These are phyloP conservation scores for Claviceps humidiphila DNA, from an alignment of 2,329 filamentous ascomycete species.

Conservation along the genomic window DNA sequence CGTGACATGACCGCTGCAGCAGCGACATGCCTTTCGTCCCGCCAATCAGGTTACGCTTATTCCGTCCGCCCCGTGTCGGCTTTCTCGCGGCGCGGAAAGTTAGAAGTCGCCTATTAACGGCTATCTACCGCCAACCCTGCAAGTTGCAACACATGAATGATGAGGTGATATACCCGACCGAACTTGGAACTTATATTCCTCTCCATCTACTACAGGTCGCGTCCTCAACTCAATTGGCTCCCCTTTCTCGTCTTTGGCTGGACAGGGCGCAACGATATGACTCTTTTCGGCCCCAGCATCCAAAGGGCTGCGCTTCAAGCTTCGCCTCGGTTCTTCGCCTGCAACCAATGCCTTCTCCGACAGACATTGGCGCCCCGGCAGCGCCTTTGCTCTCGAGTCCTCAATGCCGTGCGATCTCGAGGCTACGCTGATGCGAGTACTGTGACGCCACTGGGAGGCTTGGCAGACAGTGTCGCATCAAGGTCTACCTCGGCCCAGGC, in stretches of 20 bases:
- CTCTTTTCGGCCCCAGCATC: slow-evolving; percentile 28
- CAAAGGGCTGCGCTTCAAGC: slow-evolving; percentile 27
- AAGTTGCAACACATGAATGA: no score
- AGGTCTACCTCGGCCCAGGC: slow-evolving; percentile 10
- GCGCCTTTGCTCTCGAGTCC: slow-evolving; percentile 23
- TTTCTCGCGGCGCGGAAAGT: not conserved
- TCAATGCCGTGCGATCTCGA: slow-evolving; percentile 26
- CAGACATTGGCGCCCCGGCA: slow-evolving; percentile 13
- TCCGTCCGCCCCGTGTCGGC: not conserved
- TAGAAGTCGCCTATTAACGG: not conserved
- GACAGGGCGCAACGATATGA: slow-evolving; percentile 18
- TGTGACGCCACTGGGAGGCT: slow-evolving; percentile 15
- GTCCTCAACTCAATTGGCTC: not conserved
- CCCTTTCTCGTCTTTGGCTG: not conserved
- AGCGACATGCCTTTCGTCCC: slow-evolving; percentile 3
- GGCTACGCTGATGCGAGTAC: slow-evolving; percentile 23
- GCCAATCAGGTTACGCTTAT: slow-evolving; percentile 19
- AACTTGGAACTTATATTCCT: not conserved
- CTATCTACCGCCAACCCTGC: not conserved
- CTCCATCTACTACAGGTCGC: not conserved
- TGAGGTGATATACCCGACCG: not conserved
- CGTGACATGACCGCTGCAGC: no score
- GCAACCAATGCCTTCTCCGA: slow-evolving; percentile 35
- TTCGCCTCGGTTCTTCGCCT: slow-evolving; percentile 28
- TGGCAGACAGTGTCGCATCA: slow-evolving; percentile 15